Base-by-base conservation (phyloP, 805 yeast species). In the Blastobotrys peoriensis region DNA sequence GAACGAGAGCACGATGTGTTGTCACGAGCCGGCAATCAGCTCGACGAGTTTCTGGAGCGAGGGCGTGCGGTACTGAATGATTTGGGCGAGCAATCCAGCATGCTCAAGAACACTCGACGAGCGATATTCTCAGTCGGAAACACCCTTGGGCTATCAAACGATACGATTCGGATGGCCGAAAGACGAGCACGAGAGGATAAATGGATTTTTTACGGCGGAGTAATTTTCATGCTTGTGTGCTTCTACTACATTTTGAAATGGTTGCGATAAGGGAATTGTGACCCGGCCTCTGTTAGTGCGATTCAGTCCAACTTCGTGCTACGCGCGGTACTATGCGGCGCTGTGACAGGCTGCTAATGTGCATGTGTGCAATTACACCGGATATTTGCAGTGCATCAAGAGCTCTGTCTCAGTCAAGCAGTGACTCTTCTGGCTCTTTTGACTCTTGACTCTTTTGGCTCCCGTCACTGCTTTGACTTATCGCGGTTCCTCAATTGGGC, bases 41-140 rank as follows among this genome's bases (percentile, higher is more conserved):
- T 93, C 49, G 98, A 93, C 60, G 87, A 86, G 52, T 86, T 93
- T 35, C 63, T 93, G 36, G 97, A 86, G 57, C 83, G 86, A 82
- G 98, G 97, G 2, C 78, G 83, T 48, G 74, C 75, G 40, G 86
- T 96, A 1, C 76, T 87, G 52, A 94, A 85, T 41, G 95, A 89
- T 59, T 69, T 93, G 18, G 83, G 84, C 16, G 88, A 83, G 38
- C 97, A 93, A 60, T 86, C 86, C 62, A 83, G 81, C 56, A 72
- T 81, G 22, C 70, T 91, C 45, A 68, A 73, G 45, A 69, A 70
- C 47, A 71, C 91, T 23, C 86, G 83, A 51, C 65, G 70, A 36
- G 76, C 73, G 51, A 71, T 93, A 67, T 76, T 80, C 38, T 74
- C 78, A 41, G 75, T 85, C 20, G 77, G 93, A 50, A 71, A 76